Evolutionary conservation across 805 yeast species (phyloP).

Genomic region (Kregervanrija delftensis): DNA sequence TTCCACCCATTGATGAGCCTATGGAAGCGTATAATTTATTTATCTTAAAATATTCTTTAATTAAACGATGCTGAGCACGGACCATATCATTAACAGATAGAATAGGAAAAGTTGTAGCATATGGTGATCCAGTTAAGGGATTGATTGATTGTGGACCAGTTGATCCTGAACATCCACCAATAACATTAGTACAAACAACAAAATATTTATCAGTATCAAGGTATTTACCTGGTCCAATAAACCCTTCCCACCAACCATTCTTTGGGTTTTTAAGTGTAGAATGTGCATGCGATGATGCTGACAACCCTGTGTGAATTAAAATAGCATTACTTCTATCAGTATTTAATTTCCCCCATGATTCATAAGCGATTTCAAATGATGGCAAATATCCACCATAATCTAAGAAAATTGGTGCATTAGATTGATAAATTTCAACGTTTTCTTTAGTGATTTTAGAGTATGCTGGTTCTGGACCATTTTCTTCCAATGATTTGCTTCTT

Average conservation of each 20-base stretch:
- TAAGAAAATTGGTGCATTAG: constrained; percentile 53
- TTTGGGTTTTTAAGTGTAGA: constrained; percentile 63
- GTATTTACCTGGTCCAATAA: constrained; percentile 77
- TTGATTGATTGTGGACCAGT: constrained; percentile 85
- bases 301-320: constrained; percentile 81
- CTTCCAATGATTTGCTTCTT: constrained; percentile 31
- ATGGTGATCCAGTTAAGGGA: constrained; percentile 58
- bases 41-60: constrained; percentile 57
- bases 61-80: constrained; percentile 72
- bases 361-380: constrained; percentile 79
- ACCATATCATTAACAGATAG: constrained; percentile 86
- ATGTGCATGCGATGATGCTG: constrained; percentile 91
- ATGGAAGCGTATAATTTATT: constrained; percentile 65
- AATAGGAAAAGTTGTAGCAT: constrained; percentile 86
- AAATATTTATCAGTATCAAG: constrained; percentile 78
- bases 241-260: constrained; percentile 95
- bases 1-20: constrained; percentile 98
- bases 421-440: constrained; percentile 57
- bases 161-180: constrained; percentile 93
- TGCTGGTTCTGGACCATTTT: constrained; percentile 77
- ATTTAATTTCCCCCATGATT: constrained; percentile 81
- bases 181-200: constrained; percentile 81
- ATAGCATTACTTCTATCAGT: constrained; percentile 61
- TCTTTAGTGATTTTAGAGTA: constrained; percentile 59
- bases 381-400: constrained; percentile 81